A percentile compares a stretch with the other conserved stretches of the same genome.
These are phyloP conservation scores for Yamadazyma triangularis DNA, from an alignment of 1,139 yeast species.

Conservation along the genomic window DNA sequence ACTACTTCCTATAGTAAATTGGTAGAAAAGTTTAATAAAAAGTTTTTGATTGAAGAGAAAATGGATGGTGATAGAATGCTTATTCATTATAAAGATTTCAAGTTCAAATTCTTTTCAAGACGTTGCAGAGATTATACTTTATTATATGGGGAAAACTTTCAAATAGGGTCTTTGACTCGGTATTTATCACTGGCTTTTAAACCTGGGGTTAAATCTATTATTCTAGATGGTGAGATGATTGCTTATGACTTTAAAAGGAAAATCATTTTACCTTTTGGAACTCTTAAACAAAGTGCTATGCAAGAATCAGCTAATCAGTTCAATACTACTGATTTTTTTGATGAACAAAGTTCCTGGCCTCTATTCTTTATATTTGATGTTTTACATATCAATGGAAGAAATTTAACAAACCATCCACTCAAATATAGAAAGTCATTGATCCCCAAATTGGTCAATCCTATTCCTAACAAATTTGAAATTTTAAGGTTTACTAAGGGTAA, in stretches of 20 bases:
- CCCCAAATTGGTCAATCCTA: constrained; percentile 40
- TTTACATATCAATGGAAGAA: constrained; percentile 59
- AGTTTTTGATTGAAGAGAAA: constrained; percentile 80
- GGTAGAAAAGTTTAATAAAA: constrained; percentile 38
- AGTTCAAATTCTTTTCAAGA: constrained; percentile 62
- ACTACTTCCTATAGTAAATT: background rate
- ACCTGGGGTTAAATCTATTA: constrained; percentile 40
- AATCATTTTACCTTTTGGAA: constrained; percentile 71
- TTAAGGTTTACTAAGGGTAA: constrained; percentile 43
- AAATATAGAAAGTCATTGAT: constrained; percentile 53
- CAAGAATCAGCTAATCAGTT: constrained; percentile 45
- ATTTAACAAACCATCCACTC: constrained; percentile 45
- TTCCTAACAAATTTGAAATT: constrained; percentile 53
- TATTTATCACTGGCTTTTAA: constrained; percentile 43
- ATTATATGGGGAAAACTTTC: constrained; percentile 62
- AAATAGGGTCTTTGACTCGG: constrained; percentile 60
- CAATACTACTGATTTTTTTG: constrained; percentile 34
- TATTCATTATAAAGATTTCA: constrained; percentile 48
- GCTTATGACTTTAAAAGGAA: constrained; percentile 69
- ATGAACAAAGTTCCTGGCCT: constrained; percentile 48
- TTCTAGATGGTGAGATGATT: constrained; percentile 92
- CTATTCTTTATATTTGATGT: constrained; percentile 70
- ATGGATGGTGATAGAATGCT: constrained; percentile 91
- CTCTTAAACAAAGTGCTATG: constrained; percentile 66
- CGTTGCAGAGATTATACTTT: constrained; percentile 69